Percentiles rank a stretch among this genome's conserved stretches.
phyloP scores from a whole-genome alignment of 257 asterid genomes.

The Phtheirospermum japonicum region DNA sequence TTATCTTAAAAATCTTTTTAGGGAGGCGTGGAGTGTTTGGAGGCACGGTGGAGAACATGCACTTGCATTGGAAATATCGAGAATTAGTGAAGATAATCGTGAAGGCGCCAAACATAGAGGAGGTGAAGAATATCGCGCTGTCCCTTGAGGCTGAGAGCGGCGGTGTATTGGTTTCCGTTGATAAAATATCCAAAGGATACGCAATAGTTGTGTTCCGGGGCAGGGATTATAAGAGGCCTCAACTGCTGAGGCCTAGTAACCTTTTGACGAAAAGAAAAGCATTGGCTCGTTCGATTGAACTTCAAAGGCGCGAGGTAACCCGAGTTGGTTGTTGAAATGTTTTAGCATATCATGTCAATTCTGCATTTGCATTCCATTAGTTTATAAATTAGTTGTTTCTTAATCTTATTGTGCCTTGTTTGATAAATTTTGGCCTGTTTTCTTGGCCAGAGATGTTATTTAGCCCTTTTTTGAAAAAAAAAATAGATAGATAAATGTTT shows the following conservation, averaged over 20 bases:
- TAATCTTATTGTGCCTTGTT: neutral
- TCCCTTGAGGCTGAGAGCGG: slow-evolving; percentile 98
- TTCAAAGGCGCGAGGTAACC: slow-evolving; percentile 96
- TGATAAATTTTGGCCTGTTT: neutral
- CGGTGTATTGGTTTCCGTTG: slow-evolving; percentile 85
- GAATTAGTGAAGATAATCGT: slow-evolving; percentile 86
- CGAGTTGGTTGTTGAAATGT: neutral
- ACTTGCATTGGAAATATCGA: slow-evolving; percentile 95
- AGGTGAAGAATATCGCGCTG: slow-evolving; percentile 73
- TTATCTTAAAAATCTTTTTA: slow-evolving; percentile 34
- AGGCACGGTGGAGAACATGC: slow-evolving; percentile 99
- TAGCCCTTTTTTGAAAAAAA: too few species aligned
- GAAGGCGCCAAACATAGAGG: slow-evolving; percentile 66
- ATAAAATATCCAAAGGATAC: slow-evolving; percentile 90
- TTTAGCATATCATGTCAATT: neutral
- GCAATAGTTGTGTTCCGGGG: slow-evolving; percentile 90
- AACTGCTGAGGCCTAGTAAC: slow-evolving; percentile 72
- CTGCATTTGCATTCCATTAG: slow-evolving; percentile 7
- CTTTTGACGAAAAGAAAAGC: slow-evolving; percentile 94
- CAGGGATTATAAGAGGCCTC: slow-evolving; percentile 75
- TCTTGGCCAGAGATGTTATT: too few species aligned
- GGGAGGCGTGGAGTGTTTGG: slow-evolving; percentile 98
- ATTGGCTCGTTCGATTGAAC: slow-evolving; percentile 94
- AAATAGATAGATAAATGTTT: too few species aligned
- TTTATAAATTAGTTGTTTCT: neutral